A percentile compares a stretch with the other conserved stretches of the same genome.
These are phyloP conservation scores for Uromyces viciae-fabae DNA, from an alignment of 1,284 basidiomycete species.

Conservation along the genomic window DNA sequence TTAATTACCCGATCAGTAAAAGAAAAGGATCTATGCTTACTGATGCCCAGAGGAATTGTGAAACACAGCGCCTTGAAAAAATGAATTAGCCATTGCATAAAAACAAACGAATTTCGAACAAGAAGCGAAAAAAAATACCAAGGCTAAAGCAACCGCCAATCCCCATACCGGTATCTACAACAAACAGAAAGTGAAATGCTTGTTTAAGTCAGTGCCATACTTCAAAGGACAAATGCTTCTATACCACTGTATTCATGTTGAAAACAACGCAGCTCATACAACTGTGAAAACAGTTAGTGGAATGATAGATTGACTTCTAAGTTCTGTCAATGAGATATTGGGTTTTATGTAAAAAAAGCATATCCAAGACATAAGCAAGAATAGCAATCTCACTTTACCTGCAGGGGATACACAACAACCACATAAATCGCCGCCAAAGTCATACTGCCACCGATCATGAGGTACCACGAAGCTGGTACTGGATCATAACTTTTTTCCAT, in stretches of 20 bases:
- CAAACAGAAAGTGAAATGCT: not conserved
- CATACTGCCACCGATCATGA: conserved; percentile 29
- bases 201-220: no score
- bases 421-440: conserved; percentile 29
- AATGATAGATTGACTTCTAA: no score
- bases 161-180: conserved; percentile 40
- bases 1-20: not conserved
- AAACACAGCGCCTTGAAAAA: conserved; percentile 27
- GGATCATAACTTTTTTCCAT: conserved; percentile 29
- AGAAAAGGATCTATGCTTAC: not conserved
- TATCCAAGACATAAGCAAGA: no score
- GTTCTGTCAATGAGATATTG: not conserved
- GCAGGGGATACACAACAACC: conserved; percentile 33
- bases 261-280: no score
- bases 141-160: conserved; percentile 10
- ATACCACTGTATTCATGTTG: not conserved
- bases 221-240: not conserved
- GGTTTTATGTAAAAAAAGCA: not conserved
- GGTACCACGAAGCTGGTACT: conserved; percentile 34
- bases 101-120: not conserved
- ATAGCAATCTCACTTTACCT: conserved; percentile 8
- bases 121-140: conserved; percentile 6
- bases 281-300: no score
- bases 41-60: conserved; percentile 41
- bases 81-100: not conserved